Percentiles rank a stretch among this genome's conserved stretches.
Conservation (phyloP, 1,284 basidiomycete genomes). For the Chalciporus sp. region DNA sequence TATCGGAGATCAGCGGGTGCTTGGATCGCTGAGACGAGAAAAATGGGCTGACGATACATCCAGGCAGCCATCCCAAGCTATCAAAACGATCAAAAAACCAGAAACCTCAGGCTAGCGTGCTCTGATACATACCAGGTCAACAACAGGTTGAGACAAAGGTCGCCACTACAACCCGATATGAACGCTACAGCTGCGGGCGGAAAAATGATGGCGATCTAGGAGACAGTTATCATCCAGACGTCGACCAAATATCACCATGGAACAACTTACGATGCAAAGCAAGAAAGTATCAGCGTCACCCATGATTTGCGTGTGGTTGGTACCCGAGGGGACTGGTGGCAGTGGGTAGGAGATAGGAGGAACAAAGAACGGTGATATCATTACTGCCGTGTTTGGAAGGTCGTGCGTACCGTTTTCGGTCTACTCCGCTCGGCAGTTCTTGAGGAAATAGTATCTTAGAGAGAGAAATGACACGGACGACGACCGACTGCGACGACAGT, state of each 20-base stretch:
- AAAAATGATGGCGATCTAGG: constrained; percentile 70
- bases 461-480: too few relatives aligned
- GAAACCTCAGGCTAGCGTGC: too few relatives aligned
- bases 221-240: not conserved
- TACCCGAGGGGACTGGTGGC: not conserved
- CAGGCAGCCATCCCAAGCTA: constrained; percentile 75
- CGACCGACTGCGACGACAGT: too few relatives aligned
- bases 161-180: constrained; percentile 67
- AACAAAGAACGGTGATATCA: constrained; percentile 26
- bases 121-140: constrained; percentile 56
- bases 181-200: constrained; percentile 62
- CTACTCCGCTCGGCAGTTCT: too few relatives aligned
- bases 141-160: constrained; percentile 68
- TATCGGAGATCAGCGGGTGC: not conserved
- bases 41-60: constrained; percentile 52
- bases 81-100: not conserved
- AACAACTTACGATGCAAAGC: constrained; percentile 21
- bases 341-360: not conserved
- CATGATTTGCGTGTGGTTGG: not conserved
- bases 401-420: too few relatives aligned
- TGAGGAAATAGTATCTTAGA: too few relatives aligned
- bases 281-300: constrained; percentile 23
- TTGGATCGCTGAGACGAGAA: not conserved
- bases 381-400: constrained; percentile 21
- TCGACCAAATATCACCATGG: not conserved